A percentile compares a stretch with the other conserved stretches of the same genome.
Evolutionary conservation across 2,329 filamentous ascomycete species (phyloP).

Genomic region (Calonectria pauciramosa): DNA sequence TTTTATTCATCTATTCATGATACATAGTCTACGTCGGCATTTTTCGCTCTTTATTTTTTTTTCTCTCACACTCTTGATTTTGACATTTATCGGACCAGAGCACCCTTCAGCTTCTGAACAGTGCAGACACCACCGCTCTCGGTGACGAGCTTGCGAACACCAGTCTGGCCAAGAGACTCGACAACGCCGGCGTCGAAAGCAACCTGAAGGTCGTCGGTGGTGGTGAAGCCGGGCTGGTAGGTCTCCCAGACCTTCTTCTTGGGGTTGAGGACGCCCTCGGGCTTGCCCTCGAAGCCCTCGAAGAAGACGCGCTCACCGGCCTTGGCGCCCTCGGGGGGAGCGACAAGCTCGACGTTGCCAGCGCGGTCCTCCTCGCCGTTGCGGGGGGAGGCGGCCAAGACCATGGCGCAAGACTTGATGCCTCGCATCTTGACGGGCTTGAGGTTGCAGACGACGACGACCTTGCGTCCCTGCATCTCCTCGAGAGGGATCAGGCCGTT

Average conservation of each 20-base stretch:
- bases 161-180: slow-evolving; percentile 81
- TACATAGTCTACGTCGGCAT: not conserved
- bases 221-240: slow-evolving; percentile 96
- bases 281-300: slow-evolving; percentile 93
- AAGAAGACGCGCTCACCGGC: slow-evolving; percentile 93
- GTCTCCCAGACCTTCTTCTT: slow-evolving; percentile 99
- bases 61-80: not conserved
- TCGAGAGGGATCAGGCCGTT: slow-evolving; percentile 93
- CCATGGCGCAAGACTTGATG: slow-evolving; percentile 84
- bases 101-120: slow-evolving; percentile 84
- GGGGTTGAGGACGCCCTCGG: slow-evolving; percentile 93
- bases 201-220: slow-evolving; percentile 83
- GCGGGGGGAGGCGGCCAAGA: slow-evolving; percentile 91
- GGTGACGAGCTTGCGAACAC: slow-evolving; percentile 78
- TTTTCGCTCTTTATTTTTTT: slow-evolving; percentile 23
- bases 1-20: slow-evolving; percentile 23
- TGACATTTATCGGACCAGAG: slow-evolving; percentile 79
- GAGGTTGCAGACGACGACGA: slow-evolving; percentile 95
- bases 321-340: slow-evolving; percentile 81
- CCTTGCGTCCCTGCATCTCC: slow-evolving; percentile 97
- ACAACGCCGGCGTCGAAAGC: slow-evolving; percentile 87
- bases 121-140: slow-evolving; percentile 84
- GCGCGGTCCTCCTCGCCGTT: slow-evolving; percentile 91
- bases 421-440: slow-evolving; percentile 99
- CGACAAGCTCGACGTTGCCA: slow-evolving; percentile 92